Percentiles rank a stretch among this genome's conserved stretches.
These are phyloP conservation scores for Taphrina flavorubra DNA, from an alignment of 1,139 yeast genomes.

Conservation along the genomic window DNA sequence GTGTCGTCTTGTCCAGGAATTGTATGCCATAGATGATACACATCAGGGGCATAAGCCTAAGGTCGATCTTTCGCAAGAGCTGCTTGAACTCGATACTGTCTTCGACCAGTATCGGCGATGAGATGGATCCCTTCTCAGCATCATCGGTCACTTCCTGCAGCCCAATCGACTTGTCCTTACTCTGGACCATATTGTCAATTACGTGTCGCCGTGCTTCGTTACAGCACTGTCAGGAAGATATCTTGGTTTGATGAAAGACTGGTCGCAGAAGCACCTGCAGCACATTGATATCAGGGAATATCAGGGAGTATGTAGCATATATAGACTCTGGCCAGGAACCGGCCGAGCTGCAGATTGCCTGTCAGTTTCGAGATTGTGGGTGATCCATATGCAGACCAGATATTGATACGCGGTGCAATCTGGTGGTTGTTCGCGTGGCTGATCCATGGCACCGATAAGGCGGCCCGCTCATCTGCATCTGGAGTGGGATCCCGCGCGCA, in stretches of 20 bases:
- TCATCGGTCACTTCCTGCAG: background rate
- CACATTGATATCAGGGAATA: too few species aligned
- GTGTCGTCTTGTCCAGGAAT: constrained; percentile 68
- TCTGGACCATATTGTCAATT: background rate
- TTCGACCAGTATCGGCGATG: background rate
- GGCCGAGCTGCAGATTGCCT: too few species aligned
- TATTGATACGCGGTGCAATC: too few species aligned
- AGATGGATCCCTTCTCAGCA: constrained; percentile 27
- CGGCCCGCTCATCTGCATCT: background rate
- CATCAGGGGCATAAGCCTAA: constrained; percentile 59
- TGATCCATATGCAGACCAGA: too few species aligned
- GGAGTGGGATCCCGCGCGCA: constrained; percentile 1
- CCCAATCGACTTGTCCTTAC: constrained; percentile 1
- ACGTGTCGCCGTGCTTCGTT: too few species aligned
- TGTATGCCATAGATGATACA: constrained; percentile 63
- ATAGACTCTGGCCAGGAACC: too few species aligned
- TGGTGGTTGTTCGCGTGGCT: too few species aligned
- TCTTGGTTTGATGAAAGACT: too few species aligned
- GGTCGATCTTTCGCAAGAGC: constrained; percentile 58
- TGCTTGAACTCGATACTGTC: constrained; percentile 20
- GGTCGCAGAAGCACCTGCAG: too few species aligned
- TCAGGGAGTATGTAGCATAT: too few species aligned
- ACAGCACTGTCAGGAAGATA: too few species aligned
- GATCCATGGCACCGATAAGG: background rate
- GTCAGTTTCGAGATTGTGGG: too few species aligned